Base-by-base conservation (phyloP, 768 basidiomycete species). In the Gyrodon lividus region DNA sequence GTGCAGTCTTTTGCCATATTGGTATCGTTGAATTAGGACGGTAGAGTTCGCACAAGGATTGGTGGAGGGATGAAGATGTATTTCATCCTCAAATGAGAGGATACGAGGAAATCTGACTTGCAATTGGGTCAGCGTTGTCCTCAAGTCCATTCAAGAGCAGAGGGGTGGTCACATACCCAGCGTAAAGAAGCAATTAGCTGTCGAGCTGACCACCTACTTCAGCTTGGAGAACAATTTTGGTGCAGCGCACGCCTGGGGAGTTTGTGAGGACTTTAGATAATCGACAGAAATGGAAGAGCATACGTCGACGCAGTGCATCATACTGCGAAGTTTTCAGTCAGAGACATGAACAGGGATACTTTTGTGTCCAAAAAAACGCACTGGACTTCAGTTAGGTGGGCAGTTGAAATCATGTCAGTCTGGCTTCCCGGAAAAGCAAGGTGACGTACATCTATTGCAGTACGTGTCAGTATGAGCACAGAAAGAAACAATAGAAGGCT, bases 221-320 rank as follows among this genome's bases (percentile, higher is more conserved):
- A 95, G 79, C 73, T 91, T 88, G 67, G 80, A 67, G 75, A 92
- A 94, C 43, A 96, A 73, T 72, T 86, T 91, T 63, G 92, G 89
- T 50, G 83, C 91, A 55, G 83, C 80, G 59, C 80, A 59, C 76
- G 58, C 70, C 73, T 77, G 70, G 43, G 22, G 5, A 49, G 23
- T 53, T 10, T 38, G 48, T 58, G 48, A 60, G 50, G 50, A 17
- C 31, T 33, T 9, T 7, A 2, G 17, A 23, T 3, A 23, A 24
- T 9, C 23, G 40, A 16, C 20, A 17, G n/a, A n/a, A 20, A 26
- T 46, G 28, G 20, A 5, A 26, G 23, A 34, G 76, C 87, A 51
- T 74, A 92, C 90, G 59, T 94, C 90, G 48, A 86, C 88, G 63
- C 91, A 94, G 75, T 94, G 93, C 90, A 94, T 94, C 84, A 92